Evolutionary conservation across 768 basidiomycete species (phyloP).

Genomic region (Hydnum rufescens): DNA sequence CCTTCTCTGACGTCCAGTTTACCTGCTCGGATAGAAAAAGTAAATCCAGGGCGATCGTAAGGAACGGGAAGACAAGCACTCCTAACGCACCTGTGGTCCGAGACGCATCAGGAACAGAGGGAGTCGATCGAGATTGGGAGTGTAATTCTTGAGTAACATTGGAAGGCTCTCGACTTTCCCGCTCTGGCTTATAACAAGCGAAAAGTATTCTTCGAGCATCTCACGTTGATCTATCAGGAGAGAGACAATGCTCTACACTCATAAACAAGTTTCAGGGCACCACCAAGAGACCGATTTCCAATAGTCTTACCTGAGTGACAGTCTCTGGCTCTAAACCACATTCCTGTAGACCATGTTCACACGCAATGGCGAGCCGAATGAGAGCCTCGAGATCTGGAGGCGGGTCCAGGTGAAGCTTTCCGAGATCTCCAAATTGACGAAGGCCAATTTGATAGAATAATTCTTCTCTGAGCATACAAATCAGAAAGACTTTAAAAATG

Average conservation of each 20-base stretch:
- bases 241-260: constrained; percentile 39
- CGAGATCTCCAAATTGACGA: constrained; percentile 74
- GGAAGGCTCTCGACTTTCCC: constrained; percentile 65
- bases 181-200: constrained; percentile 41
- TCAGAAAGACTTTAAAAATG: background rate
- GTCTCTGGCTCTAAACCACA: constrained; percentile 35
- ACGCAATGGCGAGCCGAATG: constrained; percentile 58
- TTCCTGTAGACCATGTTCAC: constrained; percentile 32
- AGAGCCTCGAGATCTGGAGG: constrained; percentile 52
- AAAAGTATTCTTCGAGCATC: constrained; percentile 90
- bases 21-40: constrained; percentile 31
- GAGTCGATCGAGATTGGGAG: constrained; percentile 77
- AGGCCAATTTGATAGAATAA: constrained; percentile 88
- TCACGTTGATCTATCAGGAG: constrained; percentile 40
- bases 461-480: constrained; percentile 45
- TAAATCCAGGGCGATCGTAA: background rate
- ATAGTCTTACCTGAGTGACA: constrained; percentile 63
- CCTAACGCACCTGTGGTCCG: constrained; percentile 54
- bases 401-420: constrained; percentile 61
- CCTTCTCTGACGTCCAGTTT: constrained; percentile 66
- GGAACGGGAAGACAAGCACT: background rate
- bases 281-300: no score
- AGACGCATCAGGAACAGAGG: constrained; percentile 81
- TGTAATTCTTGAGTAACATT: constrained; percentile 65
- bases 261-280: no score